Percentiles rank a stretch among this genome's conserved stretches.
phyloP scores from a whole-genome alignment of 805 yeast species.

The Saturnispora halmiae region DNA sequence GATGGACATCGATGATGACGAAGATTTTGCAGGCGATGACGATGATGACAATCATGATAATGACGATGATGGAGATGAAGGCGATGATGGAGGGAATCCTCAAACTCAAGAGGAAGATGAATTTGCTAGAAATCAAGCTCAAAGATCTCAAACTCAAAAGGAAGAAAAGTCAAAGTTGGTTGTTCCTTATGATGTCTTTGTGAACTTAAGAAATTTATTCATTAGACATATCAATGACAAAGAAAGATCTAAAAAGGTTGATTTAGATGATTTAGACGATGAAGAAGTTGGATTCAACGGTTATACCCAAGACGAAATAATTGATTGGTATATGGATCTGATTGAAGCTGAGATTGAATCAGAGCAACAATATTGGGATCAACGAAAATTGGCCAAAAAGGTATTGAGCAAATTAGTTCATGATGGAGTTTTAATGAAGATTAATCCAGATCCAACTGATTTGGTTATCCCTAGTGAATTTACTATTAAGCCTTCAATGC shows the following conservation, averaged over 20 bases:
- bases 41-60: constrained; percentile 17
- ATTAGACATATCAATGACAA: constrained; percentile 41
- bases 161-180: constrained; percentile 32
- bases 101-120: constrained; percentile 11
- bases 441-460: constrained; percentile 30
- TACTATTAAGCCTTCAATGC: constrained; percentile 17
- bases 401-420: constrained; percentile 76
- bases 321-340: constrained; percentile 73
- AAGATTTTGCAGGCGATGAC: constrained; percentile 31
- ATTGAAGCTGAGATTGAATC: constrained; percentile 61
- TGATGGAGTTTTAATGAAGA: constrained; percentile 72
- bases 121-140: constrained; percentile 8
- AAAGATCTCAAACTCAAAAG: constrained; percentile 1
- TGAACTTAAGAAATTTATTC: constrained; percentile 70
- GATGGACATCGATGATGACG: constrained; percentile 30
- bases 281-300: constrained; percentile 39
- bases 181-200: constrained; percentile 80
- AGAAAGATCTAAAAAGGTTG: constrained; percentile 38
- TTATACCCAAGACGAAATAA: constrained; percentile 55
- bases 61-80: constrained; percentile 9
- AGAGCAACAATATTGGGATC: constrained; percentile 62
- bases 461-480: constrained; percentile 31
- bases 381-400: constrained; percentile 62
- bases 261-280: constrained; percentile 33
- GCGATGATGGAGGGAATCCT: background rate